Base-by-base conservation (phyloP, 1,139 yeast genomes). In the Yamadazyma diddensiae region DNA sequence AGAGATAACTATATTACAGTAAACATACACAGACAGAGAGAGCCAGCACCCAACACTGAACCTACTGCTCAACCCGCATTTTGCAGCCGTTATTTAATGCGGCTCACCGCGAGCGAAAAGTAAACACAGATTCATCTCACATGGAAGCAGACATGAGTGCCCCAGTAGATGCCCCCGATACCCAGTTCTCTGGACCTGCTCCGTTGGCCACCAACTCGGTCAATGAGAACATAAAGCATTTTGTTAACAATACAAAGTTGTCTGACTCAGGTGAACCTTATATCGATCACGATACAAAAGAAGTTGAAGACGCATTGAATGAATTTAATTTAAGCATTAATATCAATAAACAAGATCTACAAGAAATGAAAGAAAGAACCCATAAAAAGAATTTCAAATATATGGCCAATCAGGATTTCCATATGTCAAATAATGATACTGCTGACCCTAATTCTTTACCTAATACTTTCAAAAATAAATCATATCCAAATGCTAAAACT, bases 401-500 rank as follows among this genome's bases (percentile, higher is more conserved):
- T 39, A 43, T 51, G 23, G 64, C 62, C 7, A 68, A 67, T 39
- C 33, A 45, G 4, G 61, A 59, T 14, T 68, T 67, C 39, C 49
- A 53, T 13, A 20, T 32, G 22, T 53, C 53, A 22, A 41, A 37
- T 26, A 40, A 37, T 26, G 36, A 38, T 15, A 28, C 43, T 6
- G 33, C 32, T 9, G 23, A 24, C 23, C 32, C 28, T 5, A 49
- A 47, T 8, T 64, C 72, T 3, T 62, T 65, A 14, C 74, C 75
- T 17, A 69, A 69, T 41, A 69, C 75, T 1, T 69, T 69, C 52
- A 60, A 66, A 36, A 59, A 67, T 43, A 69, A 68, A 39, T 62
- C 70, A 8, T 71, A 65, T 41, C 73, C 74, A 7, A 69, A 67
- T 43, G 75, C 75, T 16, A 59, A 51, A 35, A 62, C 74, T 0